Conservation (phyloP, 2,329 filamentous ascomycete genomes). For the Exophiala alcalophila region DNA sequence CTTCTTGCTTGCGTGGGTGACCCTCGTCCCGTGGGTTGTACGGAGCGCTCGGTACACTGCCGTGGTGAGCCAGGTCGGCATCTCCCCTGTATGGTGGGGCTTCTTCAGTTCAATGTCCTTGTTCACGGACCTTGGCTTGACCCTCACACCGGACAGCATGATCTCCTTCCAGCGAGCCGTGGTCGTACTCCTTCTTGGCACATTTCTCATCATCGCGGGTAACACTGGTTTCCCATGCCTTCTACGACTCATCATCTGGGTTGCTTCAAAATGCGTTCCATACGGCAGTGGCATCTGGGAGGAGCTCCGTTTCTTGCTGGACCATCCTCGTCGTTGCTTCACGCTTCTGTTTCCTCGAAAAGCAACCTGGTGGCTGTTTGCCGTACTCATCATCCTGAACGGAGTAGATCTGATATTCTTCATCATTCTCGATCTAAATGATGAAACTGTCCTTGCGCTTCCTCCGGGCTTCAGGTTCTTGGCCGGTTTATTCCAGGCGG, state of each 20-base stretch:
- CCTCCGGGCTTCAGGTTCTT: slow-evolving; percentile 73
- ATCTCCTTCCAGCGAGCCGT: no score
- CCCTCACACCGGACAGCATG: no score
- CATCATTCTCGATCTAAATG: slow-evolving; percentile 84
- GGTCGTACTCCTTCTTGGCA: no score
- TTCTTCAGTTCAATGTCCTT: no score
- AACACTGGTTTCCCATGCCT: no score
- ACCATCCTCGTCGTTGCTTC: slow-evolving; percentile 93
- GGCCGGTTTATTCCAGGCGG: slow-evolving; percentile 84
- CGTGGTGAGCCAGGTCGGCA: no score
- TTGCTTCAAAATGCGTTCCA: slow-evolving; percentile 64
- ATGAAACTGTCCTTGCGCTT: slow-evolving; percentile 63
- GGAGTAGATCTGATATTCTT: slow-evolving; percentile 84
- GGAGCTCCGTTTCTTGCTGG: slow-evolving; percentile 81
- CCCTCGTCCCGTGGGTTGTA: no score
- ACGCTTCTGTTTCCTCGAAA: slow-evolving; percentile 85
- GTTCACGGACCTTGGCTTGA: no score
- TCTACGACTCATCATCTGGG: slow-evolving; percentile 90
- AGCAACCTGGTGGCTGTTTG: slow-evolving; percentile 94
- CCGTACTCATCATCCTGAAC: slow-evolving; percentile 77
- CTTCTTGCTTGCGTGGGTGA: no score
- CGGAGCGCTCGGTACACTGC: no score
- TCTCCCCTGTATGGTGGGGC: no score
- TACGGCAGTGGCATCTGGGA: slow-evolving; percentile 72
- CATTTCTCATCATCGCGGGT: no score